These are phyloP conservation scores for Gynandropsis gynandra DNA, from an alignment of 345 rosid genomes.

Conservation along the genomic window DNA sequence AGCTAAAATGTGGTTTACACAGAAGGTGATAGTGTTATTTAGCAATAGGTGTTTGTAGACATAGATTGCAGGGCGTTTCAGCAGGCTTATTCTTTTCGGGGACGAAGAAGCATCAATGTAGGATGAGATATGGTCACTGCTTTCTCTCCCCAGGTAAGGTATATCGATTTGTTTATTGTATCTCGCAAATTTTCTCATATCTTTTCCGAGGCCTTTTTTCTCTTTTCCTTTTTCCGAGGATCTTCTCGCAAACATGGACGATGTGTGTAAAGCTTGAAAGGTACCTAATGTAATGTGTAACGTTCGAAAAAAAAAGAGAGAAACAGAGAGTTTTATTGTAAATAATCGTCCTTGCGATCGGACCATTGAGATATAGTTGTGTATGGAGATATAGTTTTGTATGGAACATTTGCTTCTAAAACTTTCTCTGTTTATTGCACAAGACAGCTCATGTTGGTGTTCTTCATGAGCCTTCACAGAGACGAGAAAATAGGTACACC, in stretches of 20 bases:
- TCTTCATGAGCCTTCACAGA: too few species aligned
- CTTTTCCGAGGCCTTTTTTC: too few species aligned
- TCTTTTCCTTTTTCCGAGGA: too few species aligned
- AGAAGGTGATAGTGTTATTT: constrained; percentile 20
- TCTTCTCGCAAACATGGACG: not conserved
- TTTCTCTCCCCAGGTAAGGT: constrained; percentile 22
- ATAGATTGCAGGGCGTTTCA: constrained; percentile 15
- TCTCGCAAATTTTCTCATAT: not conserved
- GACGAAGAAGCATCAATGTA: constrained; percentile 31
- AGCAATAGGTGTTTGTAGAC: constrained; percentile 15
- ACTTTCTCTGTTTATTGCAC: too few species aligned
- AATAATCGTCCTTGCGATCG: too few species aligned
- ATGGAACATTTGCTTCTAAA: too few species aligned
- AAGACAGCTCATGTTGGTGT: too few species aligned
- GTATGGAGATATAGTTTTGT: too few species aligned
- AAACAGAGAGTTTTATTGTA: too few species aligned
- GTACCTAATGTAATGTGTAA: constrained; percentile 15
- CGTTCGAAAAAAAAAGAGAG: constrained; percentile 20
- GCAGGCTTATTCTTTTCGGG: constrained; percentile 63
- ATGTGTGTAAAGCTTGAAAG: constrained; percentile 7
- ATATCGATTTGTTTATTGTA: constrained; percentile 28
- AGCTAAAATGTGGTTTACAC: not conserved
- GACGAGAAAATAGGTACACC: constrained; percentile 65
- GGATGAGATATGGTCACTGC: constrained; percentile 24
- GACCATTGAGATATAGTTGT: too few species aligned